These are phyloP conservation scores for Tylopilus felleus DNA, from an alignment of 768 basidiomycete genomes.

Conservation along the genomic window DNA sequence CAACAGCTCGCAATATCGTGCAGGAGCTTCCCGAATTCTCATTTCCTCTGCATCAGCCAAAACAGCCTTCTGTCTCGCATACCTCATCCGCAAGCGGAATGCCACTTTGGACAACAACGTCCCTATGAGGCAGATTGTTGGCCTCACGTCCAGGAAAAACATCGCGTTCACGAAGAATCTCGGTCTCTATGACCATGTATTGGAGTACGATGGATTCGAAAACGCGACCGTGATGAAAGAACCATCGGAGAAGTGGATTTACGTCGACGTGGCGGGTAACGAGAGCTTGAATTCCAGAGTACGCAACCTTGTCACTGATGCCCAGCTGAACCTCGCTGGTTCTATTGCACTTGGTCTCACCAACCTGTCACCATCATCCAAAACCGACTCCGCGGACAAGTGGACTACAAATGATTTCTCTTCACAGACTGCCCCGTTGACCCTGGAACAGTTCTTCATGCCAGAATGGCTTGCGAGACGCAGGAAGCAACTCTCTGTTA, in stretches of 20 bases:
- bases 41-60: constrained; percentile 72
- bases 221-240: constrained; percentile 30
- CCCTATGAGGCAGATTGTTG: constrained; percentile 42
- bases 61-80: constrained; percentile 68
- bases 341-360: constrained; percentile 54
- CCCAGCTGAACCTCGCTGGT: constrained; percentile 32
- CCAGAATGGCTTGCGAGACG: constrained; percentile 63
- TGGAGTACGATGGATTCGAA: constrained; percentile 50
- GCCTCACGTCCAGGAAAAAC: constrained; percentile 59
- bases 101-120: neutral
- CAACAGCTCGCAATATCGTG: constrained; percentile 46
- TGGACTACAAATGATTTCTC: constrained; percentile 41
- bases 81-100: constrained; percentile 49
- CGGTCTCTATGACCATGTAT: constrained; percentile 53
- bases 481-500: constrained; percentile 42
- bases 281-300: constrained; percentile 45
- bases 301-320: constrained; percentile 35
- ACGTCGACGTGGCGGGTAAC: constrained; percentile 64
- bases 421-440: neutral
- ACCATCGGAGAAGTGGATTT: constrained; percentile 45
- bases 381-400: constrained; percentile 28
- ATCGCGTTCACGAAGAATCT: constrained; percentile 51
- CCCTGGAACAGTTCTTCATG: constrained; percentile 61
- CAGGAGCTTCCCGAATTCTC: constrained; percentile 45
- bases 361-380: constrained; percentile 47